Conservation (phyloP, 208 protist genomes). For the Porcisia hertigi region DNA sequence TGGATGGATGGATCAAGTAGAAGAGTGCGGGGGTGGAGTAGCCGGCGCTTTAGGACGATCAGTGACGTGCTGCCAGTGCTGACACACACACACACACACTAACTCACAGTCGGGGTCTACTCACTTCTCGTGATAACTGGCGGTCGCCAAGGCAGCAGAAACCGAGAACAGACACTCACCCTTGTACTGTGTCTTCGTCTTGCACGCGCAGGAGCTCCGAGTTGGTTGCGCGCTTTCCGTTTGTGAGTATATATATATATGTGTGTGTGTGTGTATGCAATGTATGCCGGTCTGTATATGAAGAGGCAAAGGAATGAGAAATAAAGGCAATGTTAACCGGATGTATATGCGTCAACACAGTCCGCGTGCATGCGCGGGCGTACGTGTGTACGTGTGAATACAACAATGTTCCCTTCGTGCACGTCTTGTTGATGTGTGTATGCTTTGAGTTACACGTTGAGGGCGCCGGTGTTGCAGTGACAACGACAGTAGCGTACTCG, state of each 20-base stretch:
- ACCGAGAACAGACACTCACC: neutral
- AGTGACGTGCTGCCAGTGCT: neutral
- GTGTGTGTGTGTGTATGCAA: neutral
- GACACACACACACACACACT: neutral
- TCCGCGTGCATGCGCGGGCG: neutral
- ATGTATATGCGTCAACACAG: neutral
- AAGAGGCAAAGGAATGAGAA: neutral
- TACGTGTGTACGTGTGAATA: no score
- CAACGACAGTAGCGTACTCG: neutral
- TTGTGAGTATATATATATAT: no score
- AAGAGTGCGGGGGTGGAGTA: neutral
- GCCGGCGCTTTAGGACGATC: neutral
- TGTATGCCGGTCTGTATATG: neutral
- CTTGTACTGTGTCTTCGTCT: neutral
- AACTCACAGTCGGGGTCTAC: neutral
- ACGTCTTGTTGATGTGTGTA: no score
- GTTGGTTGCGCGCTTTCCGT: neutral
- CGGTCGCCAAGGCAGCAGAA: neutral
- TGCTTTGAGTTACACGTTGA: no score
- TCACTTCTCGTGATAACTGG: neutral
- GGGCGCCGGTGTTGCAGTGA: no score
- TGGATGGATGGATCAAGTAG: neutral
- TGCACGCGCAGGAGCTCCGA: neutral
- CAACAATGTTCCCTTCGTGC: no score
- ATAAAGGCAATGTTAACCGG: neutral